Evolutionary conservation across 352 stramenopile genomes (phyloP).

Genomic region (Pythium plurisporium): DNA sequence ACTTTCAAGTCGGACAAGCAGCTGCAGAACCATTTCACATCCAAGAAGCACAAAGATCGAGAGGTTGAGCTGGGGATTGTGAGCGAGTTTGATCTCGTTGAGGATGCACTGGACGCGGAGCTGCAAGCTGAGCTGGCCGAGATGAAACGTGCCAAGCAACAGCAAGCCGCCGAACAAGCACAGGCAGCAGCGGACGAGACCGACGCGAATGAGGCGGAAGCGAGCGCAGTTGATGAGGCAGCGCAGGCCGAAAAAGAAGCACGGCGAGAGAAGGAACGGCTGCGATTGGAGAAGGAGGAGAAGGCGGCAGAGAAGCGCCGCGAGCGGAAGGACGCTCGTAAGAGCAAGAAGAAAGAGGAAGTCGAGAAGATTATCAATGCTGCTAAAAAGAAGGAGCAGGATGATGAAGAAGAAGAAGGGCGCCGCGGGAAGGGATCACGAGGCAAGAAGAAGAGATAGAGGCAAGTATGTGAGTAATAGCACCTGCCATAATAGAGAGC

Average conservation of each 20-base stretch:
- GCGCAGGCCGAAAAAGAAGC: constrained; percentile 32
- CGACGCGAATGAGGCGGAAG: background rate
- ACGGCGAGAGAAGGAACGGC: constrained; percentile 37
- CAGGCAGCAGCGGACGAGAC: constrained; percentile 5
- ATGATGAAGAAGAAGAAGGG: constrained; percentile 32
- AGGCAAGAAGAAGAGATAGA: constrained; percentile 27
- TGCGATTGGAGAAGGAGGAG: constrained; percentile 64
- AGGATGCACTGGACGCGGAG: constrained; percentile 57
- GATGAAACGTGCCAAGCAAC: constrained; percentile 31
- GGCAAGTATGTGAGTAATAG: too few species aligned
- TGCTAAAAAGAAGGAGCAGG: constrained; percentile 40
- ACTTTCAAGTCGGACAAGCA: constrained; percentile 84
- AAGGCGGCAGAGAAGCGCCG: constrained; percentile 75
- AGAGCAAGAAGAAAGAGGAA: constrained; percentile 76
- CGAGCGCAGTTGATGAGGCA: constrained; percentile 15
- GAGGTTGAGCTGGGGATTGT: constrained; percentile 64
- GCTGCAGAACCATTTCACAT: constrained; percentile 71
- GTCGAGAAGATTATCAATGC: constrained; percentile 58
- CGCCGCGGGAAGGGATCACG: constrained; percentile 31
- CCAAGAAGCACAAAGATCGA: constrained; percentile 80
- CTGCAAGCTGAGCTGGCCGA: constrained; percentile 51
- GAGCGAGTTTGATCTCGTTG: constrained; percentile 46
- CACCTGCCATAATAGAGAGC: constrained; percentile 21
- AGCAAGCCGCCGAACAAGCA: background rate
- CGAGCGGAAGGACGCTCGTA: constrained; percentile 80